Conservation (phyloP, 2,329 filamentous ascomycete species). For the Exophiala viscosa region DNA sequence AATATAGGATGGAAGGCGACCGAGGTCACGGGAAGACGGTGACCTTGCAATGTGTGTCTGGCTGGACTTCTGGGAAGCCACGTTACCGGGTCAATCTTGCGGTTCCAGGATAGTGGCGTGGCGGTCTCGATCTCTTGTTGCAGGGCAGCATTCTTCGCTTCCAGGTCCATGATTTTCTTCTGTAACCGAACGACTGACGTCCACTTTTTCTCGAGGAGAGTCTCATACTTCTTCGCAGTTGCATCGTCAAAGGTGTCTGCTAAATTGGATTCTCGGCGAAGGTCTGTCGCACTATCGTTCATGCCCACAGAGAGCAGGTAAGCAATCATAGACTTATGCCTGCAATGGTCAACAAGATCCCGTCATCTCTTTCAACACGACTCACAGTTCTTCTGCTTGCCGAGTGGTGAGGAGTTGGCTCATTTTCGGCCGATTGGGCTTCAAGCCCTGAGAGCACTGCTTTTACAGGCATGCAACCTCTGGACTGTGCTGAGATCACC, state of each 20-base stretch:
- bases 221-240: constrained; percentile 91
- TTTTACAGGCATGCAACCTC: background rate
- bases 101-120: constrained; percentile 72
- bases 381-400: constrained; percentile 86
- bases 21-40: constrained; percentile 75
- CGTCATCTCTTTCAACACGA: constrained; percentile 23
- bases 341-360: constrained; percentile 39
- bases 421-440: constrained; percentile 47
- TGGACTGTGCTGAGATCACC: too few relatives aligned
- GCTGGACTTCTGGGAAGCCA: constrained; percentile 86
- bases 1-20: constrained; percentile 92
- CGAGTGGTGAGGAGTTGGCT: constrained; percentile 70
- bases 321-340: constrained; percentile 90
- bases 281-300: constrained; percentile 62
- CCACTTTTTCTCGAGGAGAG: constrained; percentile 96
- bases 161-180: constrained; percentile 97
- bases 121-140: constrained; percentile 82
- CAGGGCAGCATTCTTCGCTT: constrained; percentile 66
- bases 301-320: constrained; percentile 76
- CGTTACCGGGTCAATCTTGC: constrained; percentile 73
- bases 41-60: constrained; percentile 77
- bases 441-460: constrained; percentile 1
- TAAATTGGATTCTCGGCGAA: constrained; percentile 74
- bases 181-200: constrained; percentile 90
- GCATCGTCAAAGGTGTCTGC: constrained; percentile 70